Conservation (phyloP, 441 rosid genomes). For the Syzygium syzygioides region DNA sequence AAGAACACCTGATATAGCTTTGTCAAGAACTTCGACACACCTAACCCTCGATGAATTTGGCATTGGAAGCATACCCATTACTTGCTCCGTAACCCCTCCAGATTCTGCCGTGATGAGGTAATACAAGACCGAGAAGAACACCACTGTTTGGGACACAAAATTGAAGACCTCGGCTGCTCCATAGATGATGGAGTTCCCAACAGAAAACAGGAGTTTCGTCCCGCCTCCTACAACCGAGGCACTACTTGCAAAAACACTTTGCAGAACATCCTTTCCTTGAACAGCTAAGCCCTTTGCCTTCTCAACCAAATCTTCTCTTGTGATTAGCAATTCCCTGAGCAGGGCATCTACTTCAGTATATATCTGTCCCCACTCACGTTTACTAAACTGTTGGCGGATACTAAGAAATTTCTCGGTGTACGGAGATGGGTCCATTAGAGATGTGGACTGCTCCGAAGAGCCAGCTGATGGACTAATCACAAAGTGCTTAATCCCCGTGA, state of each 20-base stretch:
- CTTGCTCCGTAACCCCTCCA: conserved; percentile 95
- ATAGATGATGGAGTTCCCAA: conserved; percentile 58
- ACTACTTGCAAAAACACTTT: conserved; percentile 54
- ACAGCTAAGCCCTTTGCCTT: conserved; percentile 83
- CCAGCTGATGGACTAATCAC: conserved; percentile 39
- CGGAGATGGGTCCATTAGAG: conserved; percentile 57
- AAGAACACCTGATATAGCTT: conserved; percentile 84
- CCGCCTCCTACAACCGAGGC: conserved; percentile 75
- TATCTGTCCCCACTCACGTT: conserved; percentile 75
- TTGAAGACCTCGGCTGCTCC: conserved; percentile 95
- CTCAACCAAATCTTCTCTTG: conserved; percentile 72
- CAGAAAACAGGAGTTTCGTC: conserved; percentile 54
- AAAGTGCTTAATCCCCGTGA: conserved; percentile 81
- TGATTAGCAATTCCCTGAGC: conserved; percentile 67
- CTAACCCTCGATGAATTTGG: conserved; percentile 44
- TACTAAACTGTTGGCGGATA: conserved; percentile 41
- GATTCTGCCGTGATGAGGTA: conserved; percentile 87
- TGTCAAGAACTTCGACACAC: conserved; percentile 85
- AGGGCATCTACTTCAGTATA: conserved; percentile 73
- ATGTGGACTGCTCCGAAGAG: conserved; percentile 43
- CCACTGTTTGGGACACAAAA: conserved; percentile 73
- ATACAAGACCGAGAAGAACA: conserved; percentile 84
- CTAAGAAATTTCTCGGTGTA: conserved; percentile 69
- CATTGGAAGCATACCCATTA: conserved; percentile 80
- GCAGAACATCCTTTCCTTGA: conserved; percentile 74